A percentile compares a stretch with the other conserved stretches of the same genome.
Evolutionary conservation across 108 stramenopile genomes (phyloP).

Genomic region (Cyclotella baltica): DNA sequence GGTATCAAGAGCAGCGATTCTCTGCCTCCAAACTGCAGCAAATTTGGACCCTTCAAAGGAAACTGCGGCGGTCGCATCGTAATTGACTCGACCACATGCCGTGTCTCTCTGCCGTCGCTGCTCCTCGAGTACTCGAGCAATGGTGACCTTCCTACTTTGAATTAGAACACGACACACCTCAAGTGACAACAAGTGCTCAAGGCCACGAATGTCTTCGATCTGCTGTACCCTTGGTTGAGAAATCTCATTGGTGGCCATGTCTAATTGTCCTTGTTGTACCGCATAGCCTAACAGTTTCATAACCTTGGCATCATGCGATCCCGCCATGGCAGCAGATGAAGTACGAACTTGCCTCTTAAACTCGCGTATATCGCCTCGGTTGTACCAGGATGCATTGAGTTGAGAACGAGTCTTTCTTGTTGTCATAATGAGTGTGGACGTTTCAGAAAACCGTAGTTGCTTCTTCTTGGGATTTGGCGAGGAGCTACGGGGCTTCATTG

Average conservation of each 20-base stretch:
- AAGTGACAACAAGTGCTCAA: no score
- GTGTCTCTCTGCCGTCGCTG: neutral
- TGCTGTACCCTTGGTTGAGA: neutral
- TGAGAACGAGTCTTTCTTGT: neutral
- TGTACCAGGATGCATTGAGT: constrained; percentile 4
- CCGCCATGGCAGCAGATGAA: neutral
- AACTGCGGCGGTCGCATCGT: neutral
- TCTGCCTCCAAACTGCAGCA: neutral
- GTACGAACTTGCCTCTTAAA: neutral
- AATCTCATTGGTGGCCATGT: neutral
- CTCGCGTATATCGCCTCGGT: neutral
- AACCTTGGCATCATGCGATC: neutral
- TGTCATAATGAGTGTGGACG: constrained; percentile 5
- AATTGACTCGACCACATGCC: neutral
- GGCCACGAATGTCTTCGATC: no score
- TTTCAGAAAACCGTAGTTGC: constrained; percentile 8
- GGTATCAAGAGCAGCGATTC: neutral
- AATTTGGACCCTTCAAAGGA: no score
- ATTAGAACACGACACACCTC: no score
- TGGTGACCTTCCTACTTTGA: no score
- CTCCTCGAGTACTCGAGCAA: no score
- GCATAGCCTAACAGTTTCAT: neutral
- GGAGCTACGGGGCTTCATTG: neutral
- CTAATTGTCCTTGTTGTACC: neutral
- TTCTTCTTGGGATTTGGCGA: constrained; percentile 2